These are phyloP conservation scores for Agaricus sinodeliciosus DNA, from an alignment of 768 basidiomycete species.

Conservation along the genomic window DNA sequence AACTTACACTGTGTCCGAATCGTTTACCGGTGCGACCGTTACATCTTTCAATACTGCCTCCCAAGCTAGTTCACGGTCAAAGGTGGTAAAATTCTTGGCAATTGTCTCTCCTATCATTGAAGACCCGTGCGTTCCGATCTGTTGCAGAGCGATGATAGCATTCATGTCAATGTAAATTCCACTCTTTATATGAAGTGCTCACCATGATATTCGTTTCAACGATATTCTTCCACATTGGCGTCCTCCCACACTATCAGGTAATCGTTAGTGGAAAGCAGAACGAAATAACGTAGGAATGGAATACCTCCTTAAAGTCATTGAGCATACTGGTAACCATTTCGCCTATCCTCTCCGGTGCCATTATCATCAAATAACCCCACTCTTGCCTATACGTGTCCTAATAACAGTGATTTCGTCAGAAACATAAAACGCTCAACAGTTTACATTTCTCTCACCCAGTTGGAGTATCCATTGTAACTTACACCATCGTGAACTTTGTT, in stretches of 20 bases:
- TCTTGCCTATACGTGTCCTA: slow-evolving; percentile 70
- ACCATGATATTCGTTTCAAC: slow-evolving; percentile 82
- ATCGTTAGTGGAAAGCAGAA: not conserved
- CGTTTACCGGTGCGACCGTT: slow-evolving; percentile 50
- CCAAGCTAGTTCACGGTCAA: slow-evolving; percentile 60
- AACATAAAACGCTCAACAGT: not conserved
- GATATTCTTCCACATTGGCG: slow-evolving; percentile 89
- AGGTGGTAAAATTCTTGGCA: slow-evolving; percentile 55
- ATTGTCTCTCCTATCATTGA: slow-evolving; percentile 69
- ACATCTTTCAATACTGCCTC: slow-evolving; percentile 71
- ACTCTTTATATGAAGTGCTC: not conserved
- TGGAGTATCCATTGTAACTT: slow-evolving; percentile 76
- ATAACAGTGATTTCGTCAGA: not conserved
- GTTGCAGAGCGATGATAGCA: slow-evolving; percentile 20
- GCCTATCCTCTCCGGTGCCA: slow-evolving; percentile 69
- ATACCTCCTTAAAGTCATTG: slow-evolving; percentile 62
- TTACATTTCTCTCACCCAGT: slow-evolving; percentile 44
- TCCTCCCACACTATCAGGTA: slow-evolving; percentile 54
- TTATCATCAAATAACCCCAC: slow-evolving; percentile 72
- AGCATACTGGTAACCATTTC: slow-evolving; percentile 77
- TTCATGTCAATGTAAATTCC: not conserved
- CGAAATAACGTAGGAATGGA: not conserved
- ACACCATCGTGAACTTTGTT: slow-evolving; percentile 47
- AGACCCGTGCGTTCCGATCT: slow-evolving; percentile 76
- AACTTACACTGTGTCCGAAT: slow-evolving; percentile 45